Evolutionary conservation across 2,329 filamentous ascomycete species (phyloP), one percentile per base, ranked within the genome.

Genomic region (Emmonsiellopsis sp.): DNA sequence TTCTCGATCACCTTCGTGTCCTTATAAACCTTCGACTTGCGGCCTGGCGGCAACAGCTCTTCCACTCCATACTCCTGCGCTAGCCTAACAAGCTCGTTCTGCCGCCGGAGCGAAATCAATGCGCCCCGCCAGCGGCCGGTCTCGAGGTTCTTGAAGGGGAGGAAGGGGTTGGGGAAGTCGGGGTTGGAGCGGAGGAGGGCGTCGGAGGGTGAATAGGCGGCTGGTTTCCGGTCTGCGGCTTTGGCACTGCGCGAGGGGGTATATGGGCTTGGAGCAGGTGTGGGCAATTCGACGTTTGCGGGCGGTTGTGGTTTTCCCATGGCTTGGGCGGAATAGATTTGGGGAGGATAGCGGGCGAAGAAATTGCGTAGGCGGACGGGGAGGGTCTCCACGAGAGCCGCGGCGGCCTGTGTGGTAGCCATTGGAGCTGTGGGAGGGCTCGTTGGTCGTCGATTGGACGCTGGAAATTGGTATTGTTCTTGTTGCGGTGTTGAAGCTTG

Each of bases 81-180:
- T 63, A 97, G 71, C 73, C 95, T 94, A 62, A 93, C 87, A 27
- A 98, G 79, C 62, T 95, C 88, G 21, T 56, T 56, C 76, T 98
- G 93, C 57, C 88, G 81, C 53, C 93, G 82, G 61, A 95, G 77
- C 5, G 89, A 94, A 74, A 85, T 91, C 53, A 84, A 79, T 0
- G 93, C 88, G 58, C 89, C 82, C 60, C 90, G 85, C 88, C 89
- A 95, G 68, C 80, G 83, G 21, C 87, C 87, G 0, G 89, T 95
- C 42, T 77, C 73, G 39, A 86, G 82, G 73, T 95, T 86, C 71
- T 87, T 89, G 63, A 81, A 83, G 39, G 87, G 82, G 57, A 83
- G 77, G 76, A 98, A 98, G 0, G 92, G 92, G 67, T 95, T 93
- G 49, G 56, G 82, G 67, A 75, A 72, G 62, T 74, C 73, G 62